Percentiles rank a stretch among this genome's conserved stretches.
phyloP scores from a whole-genome alignment of 1,284 basidiomycete genomes.

The Cutaneotrichosporon cyanovorans region DNA sequence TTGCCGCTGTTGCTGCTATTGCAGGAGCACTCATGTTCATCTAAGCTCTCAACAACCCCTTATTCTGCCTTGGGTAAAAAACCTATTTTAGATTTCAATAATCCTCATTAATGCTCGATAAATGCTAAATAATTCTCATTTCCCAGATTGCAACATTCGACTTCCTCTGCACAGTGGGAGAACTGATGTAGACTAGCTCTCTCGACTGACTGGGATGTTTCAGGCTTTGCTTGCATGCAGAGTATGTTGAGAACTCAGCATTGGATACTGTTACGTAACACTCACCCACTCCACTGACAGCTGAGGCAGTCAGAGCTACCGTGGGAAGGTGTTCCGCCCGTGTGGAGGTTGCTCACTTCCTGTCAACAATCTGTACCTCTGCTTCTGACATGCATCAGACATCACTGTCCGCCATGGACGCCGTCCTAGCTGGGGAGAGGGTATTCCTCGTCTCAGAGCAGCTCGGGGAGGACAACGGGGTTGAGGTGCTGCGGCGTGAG shows the following conservation, averaged over 20 bases:
- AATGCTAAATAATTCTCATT: too few species aligned
- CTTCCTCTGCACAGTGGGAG: too few species aligned
- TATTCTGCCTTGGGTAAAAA: neutral
- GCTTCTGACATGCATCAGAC: neutral
- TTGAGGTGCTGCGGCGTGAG: neutral
- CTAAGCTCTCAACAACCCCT: constrained; percentile 17
- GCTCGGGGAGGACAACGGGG: neutral
- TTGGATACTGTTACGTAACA: too few species aligned
- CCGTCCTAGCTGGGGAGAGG: constrained; percentile 3
- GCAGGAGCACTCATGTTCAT: constrained; percentile 31
- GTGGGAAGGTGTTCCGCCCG: constrained; percentile 2
- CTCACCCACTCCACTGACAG: too few species aligned
- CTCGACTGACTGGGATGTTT: too few species aligned
- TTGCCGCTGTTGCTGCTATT: constrained; percentile 27
- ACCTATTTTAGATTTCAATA: too few species aligned
- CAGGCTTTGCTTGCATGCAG: too few species aligned
- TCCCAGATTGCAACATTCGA: too few species aligned
- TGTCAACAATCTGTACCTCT: neutral
- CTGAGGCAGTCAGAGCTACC: too few species aligned
- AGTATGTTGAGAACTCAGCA: too few species aligned
- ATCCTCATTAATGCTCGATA: too few species aligned
- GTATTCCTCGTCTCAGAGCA: neutral
- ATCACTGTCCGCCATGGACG: neutral
- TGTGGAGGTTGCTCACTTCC: neutral
- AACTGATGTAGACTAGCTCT: too few species aligned